phyloP scores from a whole-genome alignment of 2,329 filamentous ascomycete genomes.

The Talaromyces sp. region DNA sequence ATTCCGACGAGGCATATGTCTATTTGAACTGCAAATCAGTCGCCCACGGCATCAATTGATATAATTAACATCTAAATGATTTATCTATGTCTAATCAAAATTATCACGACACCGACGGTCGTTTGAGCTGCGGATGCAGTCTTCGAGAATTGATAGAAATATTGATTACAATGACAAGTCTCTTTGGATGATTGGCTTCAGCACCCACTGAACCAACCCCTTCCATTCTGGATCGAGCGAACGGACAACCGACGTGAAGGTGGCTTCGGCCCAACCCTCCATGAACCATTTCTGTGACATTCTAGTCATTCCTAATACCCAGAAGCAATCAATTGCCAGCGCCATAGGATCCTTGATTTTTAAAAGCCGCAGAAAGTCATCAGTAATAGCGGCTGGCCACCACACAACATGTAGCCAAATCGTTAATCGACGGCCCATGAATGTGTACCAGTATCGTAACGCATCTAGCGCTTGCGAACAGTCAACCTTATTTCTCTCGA shows the following conservation, averaged over 20 bases:
- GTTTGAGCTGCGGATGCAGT: not conserved
- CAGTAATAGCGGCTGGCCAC: not conserved
- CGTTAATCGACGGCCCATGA: not conserved
- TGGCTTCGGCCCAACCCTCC: not conserved
- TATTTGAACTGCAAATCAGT: too few relatives aligned
- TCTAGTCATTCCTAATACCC: not conserved
- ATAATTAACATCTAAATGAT: too few relatives aligned
- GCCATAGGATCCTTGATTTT: not conserved
- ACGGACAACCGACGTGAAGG: not conserved
- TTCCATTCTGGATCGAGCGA: not conserved
- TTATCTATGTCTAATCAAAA: not conserved
- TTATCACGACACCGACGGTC: not conserved
- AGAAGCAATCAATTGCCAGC: not conserved
- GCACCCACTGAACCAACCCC: not conserved
- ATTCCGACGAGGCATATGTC: not conserved
- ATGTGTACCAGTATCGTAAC: not conserved
- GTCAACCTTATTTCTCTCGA: not conserved
- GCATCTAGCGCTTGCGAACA: not conserved
- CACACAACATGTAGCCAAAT: not conserved
- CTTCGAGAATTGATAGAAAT: too few relatives aligned
- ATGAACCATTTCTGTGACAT: not conserved
- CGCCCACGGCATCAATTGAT: too few relatives aligned
- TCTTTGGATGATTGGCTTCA: not conserved
- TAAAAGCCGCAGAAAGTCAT: not conserved
- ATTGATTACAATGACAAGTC: not conserved